Evolutionary conservation across 352 stramenopile genomes (phyloP), one percentile per base, ranked within the genome.

Genomic region (Phytophthora tubulina): DNA sequence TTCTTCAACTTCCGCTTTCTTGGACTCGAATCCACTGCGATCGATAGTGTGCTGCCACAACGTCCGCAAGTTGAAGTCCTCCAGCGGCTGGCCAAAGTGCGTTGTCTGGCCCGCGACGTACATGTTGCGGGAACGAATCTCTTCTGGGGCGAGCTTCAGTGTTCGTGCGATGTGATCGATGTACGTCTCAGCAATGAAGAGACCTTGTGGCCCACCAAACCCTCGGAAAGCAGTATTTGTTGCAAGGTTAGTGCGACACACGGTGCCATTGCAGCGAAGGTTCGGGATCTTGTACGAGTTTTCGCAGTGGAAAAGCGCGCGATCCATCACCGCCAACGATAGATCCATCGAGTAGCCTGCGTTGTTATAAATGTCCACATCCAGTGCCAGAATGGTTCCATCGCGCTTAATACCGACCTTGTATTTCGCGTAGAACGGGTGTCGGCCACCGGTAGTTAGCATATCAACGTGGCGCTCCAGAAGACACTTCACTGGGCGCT

Each of bases 391-490:
- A 36, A 99, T 84, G 53, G 92, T 96, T 27, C 92, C 93, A 45
- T 97, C 83, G 21, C 72, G 80, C 41, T 77, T 92, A 35, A 93
- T 86, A 44, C 91, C 96, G 31, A 97, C 93, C 44, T 92, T 92
- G 87, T 99, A 99, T 53, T 96, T 96, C 21, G 92, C 85, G 53
- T 97, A 83, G 79, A 99, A 99, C 17, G 95, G 90, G 74, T 99
- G 97, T 11, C 97, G 79, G 4, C 88, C 89, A 27, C 96, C 96
- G 30, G 93, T 98, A 6, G 92, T 97, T 42, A 91, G 80, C 97
- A 99, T 99, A 63, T 99, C 97, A 15, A 98, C 86, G 57, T 99
- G 95, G 31, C 97, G 86, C 70, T 98, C 92, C 0, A 99, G 79
- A 27, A 96, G 80, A 44, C 98, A 83, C 39, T 96, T 91, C 31